These are phyloP conservation scores for Luffa aegyptiaca DNA, from an alignment of 306 rosid species.

Conservation along the genomic window DNA sequence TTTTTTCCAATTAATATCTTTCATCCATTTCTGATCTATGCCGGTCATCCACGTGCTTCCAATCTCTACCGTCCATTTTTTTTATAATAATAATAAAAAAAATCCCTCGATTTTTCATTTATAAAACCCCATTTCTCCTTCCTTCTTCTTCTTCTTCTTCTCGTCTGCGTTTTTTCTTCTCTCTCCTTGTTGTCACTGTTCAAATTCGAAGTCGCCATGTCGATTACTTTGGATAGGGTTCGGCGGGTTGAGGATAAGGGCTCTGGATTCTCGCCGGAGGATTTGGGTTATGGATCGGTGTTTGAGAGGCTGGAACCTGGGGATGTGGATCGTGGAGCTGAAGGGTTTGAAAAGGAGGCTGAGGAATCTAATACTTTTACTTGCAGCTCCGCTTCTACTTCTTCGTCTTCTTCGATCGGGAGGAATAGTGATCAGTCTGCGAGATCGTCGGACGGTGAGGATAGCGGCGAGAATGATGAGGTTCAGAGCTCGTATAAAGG, in stretches of 20 bases:
- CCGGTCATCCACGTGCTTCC: background rate
- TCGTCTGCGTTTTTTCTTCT: background rate
- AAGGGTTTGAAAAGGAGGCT: background rate
- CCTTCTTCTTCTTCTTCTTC: background rate
- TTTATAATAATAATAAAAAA: background rate
- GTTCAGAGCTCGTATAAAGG: slow-evolving; percentile 61
- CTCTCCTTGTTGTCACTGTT: background rate
- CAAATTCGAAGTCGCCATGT: slow-evolving; percentile 13
- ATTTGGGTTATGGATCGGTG: slow-evolving; percentile 16
- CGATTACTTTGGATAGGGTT: slow-evolving; percentile 17
- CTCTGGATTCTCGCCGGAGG: slow-evolving; percentile 8
- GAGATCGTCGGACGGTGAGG: slow-evolving; percentile 36
- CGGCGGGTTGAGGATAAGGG: slow-evolving; percentile 22
- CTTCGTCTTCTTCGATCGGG: slow-evolving; percentile 77
- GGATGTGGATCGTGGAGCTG: slow-evolving; percentile 2
- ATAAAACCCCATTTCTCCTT: background rate
- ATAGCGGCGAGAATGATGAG: slow-evolving; percentile 50
- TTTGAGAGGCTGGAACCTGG: slow-evolving; percentile 24
- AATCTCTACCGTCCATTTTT: slow-evolving; percentile 5
- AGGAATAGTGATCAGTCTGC: slow-evolving; percentile 58
- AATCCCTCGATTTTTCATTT: background rate
- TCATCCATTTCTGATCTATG: slow-evolving; percentile 4
- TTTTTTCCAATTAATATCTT: background rate
- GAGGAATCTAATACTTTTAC: slow-evolving; percentile 28
- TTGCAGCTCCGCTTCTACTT: slow-evolving; percentile 39